Base-by-base conservation (phyloP, 306 rosid species). In the Prunus campanulata region DNA sequence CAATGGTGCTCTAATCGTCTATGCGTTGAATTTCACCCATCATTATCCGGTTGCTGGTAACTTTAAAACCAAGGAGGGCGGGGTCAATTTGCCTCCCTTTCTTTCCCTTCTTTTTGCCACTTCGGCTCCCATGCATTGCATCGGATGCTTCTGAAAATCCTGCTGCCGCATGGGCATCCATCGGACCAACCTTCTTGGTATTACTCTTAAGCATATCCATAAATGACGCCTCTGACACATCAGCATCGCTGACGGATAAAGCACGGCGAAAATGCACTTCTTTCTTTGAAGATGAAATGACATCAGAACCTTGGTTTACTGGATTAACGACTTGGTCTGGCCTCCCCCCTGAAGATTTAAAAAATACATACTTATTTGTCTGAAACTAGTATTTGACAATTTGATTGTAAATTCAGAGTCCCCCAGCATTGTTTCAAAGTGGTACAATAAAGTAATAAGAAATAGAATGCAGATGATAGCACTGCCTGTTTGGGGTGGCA, bases 21-120 rank as follows among this genome's bases (percentile, higher is more conserved):
- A 83, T 22, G 39, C 91, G 87, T 49, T 78, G 89, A n/a, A 88
- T 88, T 77, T 88, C 91, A 50, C 91, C 91, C 89, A 83, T 88
- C 87, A 83, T 83, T 15, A 87, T 87, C n/a, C 91, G 89, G 24
- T 77, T 88, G 77, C 89, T 88, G 39, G 88, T 81, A 22, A 88
- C 91, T 75, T 85, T 88, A 71, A 88, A 88, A 32, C 91, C 91
- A 9, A 88, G 91, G 48, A 88, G 87, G 5, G 91, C 83, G 0
- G 91, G 89, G 61, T 88, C 88, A 15, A 88, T 85, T 82, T 85
- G 91, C 79, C 83, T 79, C 76, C 86, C 88, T 70, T 88, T 88
- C 78, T 83, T 88, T 25, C 91, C 91, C 59, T 88, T 88, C 89
- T 70, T 88, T 77, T 83, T 88, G 70, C 88, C 88, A 44, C 88